Evolutionary conservation across 2,329 filamentous ascomycete species (phyloP).

Genomic region (Venturia asperata): DNA sequence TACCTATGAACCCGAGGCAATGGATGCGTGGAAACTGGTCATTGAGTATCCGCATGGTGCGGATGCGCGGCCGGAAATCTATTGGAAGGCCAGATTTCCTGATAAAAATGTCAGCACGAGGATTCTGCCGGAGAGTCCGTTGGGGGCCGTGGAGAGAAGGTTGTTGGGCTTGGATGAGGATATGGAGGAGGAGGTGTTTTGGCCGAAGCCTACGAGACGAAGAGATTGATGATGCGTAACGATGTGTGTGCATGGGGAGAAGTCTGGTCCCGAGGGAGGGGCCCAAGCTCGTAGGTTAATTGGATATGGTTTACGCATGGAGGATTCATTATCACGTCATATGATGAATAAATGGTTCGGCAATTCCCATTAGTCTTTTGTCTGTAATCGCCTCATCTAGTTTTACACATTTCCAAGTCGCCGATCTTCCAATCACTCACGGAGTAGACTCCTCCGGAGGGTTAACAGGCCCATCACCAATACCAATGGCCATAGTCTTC

Average conservation of each 20-base stretch:
- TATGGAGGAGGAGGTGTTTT: constrained; percentile 36
- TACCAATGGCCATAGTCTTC: background rate
- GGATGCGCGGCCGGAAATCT: constrained; percentile 31
- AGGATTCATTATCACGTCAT: too few relatives aligned
- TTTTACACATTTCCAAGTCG: background rate
- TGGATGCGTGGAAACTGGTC: constrained; percentile 42
- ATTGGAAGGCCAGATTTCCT: constrained; percentile 36
- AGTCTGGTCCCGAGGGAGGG: too few relatives aligned
- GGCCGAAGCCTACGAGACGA: constrained; percentile 28
- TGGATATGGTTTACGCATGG: too few relatives aligned
- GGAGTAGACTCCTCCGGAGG: background rate
- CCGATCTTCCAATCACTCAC: background rate
- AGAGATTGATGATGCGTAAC: background rate
- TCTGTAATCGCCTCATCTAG: background rate
- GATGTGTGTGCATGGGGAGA: too few relatives aligned
- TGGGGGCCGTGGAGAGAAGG: constrained; percentile 40
- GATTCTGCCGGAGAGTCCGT: constrained; percentile 39
- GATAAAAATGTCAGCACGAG: constrained; percentile 33
- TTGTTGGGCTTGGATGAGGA: constrained; percentile 36
- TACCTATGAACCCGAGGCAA: constrained; percentile 38
- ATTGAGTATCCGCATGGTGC: constrained; percentile 34
- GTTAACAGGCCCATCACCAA: background rate
- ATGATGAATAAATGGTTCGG: background rate
- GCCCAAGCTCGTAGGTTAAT: too few relatives aligned
- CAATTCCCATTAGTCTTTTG: background rate